phyloP scores from a whole-genome alignment of 1,284 basidiomycete genomes.

The Ceratorhiza oryzae-sativae region DNA sequence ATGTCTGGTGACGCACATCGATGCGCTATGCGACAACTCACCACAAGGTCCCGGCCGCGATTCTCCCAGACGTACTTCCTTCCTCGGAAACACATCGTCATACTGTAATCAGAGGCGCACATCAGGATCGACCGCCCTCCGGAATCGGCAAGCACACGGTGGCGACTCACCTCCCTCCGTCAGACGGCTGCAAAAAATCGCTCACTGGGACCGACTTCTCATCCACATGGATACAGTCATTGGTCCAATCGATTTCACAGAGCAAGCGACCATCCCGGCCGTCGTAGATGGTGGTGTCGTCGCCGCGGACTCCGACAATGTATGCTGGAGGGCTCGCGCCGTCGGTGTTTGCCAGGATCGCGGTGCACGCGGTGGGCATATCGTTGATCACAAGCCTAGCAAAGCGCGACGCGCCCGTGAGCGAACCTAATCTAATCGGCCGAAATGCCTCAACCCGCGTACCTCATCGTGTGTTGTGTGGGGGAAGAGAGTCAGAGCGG shows the following conservation, averaged over 20 bases:
- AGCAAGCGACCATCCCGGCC: constrained; percentile 33
- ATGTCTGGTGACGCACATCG: background rate
- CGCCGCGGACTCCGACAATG: constrained; percentile 30
- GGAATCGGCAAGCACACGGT: constrained; percentile 10
- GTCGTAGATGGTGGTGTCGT: constrained; percentile 35
- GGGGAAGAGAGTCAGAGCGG: constrained; percentile 14
- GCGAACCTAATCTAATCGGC: constrained; percentile 31
- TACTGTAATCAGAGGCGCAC: background rate
- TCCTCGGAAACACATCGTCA: constrained; percentile 36
- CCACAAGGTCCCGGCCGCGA: constrained; percentile 34
- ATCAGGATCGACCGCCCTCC: background rate
- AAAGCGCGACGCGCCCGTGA: constrained; percentile 19
- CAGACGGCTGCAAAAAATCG: constrained; percentile 36
- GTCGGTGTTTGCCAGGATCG: constrained; percentile 35
- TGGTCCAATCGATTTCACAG: constrained; percentile 35
- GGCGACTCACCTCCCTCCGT: constrained; percentile 32
- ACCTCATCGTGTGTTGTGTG: constrained; percentile 33
- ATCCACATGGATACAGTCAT: constrained; percentile 36
- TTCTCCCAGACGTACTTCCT: constrained; percentile 39
- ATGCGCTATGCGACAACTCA: constrained; percentile 3
- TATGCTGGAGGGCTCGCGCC: constrained; percentile 36
- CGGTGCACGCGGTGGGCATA: constrained; percentile 35
- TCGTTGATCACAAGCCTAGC: constrained; percentile 34
- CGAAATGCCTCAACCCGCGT: constrained; percentile 28
- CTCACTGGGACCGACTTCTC: constrained; percentile 37